A percentile compares a stretch with the other conserved stretches of the same genome.
These are phyloP conservation scores for Russula lepida DNA, from an alignment of 768 basidiomycete genomes.

Conservation along the genomic window DNA sequence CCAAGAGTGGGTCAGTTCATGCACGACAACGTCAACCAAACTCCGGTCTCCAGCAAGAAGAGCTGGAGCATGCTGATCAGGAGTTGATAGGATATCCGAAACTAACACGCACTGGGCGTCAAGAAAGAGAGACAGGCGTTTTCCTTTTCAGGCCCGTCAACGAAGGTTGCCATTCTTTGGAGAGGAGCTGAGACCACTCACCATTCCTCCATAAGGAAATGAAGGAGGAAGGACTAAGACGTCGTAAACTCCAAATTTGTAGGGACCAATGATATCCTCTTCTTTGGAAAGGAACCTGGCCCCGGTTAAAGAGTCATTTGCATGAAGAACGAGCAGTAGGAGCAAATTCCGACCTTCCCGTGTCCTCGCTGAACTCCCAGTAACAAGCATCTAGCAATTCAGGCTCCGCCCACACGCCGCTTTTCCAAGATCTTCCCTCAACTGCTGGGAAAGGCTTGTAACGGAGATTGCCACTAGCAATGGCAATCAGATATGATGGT, in stretches of 20 bases:
- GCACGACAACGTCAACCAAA: slow-evolving; percentile 82
- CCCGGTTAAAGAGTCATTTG: not conserved
- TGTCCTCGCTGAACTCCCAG: slow-evolving; percentile 87
- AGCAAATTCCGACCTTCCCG: slow-evolving; percentile 46
- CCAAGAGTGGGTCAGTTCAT: slow-evolving; percentile 83
- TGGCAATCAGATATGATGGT: slow-evolving; percentile 87
- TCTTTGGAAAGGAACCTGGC: slow-evolving; percentile 66
- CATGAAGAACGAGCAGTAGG: not conserved
- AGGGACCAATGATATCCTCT: slow-evolving; percentile 66
- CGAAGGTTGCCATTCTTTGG: not conserved
- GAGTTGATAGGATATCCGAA: not conserved
- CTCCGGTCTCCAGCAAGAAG: slow-evolving; percentile 81
- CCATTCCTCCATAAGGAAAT: slow-evolving; percentile 92
- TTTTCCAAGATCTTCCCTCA: slow-evolving; percentile 64
- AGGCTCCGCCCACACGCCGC: slow-evolving; percentile 89
- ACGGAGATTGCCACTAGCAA: slow-evolving; percentile 75
- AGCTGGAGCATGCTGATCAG: slow-evolving; percentile 34
- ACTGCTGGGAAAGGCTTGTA: slow-evolving; percentile 58
- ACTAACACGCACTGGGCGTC: slow-evolving; percentile 58
- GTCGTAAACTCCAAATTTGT: slow-evolving; percentile 84
- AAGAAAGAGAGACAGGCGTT: slow-evolving; percentile 84
- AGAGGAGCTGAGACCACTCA: slow-evolving; percentile 26
- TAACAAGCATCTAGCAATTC: slow-evolving; percentile 65
- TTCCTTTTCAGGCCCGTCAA: slow-evolving; percentile 43
- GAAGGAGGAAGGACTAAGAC: slow-evolving; percentile 81